phyloP scores from a whole-genome alignment of 2,329 filamentous ascomycete genomes.

The Ophiostoma sp. region DNA sequence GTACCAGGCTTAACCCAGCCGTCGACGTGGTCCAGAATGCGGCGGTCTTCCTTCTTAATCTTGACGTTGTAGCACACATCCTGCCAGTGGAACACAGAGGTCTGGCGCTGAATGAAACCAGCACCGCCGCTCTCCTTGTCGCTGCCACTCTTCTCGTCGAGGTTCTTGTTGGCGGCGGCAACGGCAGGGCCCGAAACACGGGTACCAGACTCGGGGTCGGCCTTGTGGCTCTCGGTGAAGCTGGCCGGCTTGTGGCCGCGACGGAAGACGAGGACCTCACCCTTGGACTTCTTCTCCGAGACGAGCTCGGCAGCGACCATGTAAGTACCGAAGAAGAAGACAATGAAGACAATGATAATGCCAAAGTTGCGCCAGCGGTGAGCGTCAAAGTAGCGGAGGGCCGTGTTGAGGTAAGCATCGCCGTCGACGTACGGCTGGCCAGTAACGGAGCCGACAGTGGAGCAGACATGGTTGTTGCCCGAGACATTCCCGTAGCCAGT shows the following conservation, averaged over 20 bases:
- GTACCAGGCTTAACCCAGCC: conserved; percentile 95
- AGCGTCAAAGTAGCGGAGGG: conserved; percentile 56
- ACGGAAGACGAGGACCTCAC: conserved; percentile 73
- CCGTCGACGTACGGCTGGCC: conserved; percentile 57
- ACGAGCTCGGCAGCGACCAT: conserved; percentile 66
- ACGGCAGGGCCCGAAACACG: conserved; percentile 48
- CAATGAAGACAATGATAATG: conserved; percentile 64
- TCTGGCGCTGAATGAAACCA: conserved; percentile 56
- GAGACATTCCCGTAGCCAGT: conserved; percentile 42
- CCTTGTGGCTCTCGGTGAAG: conserved; percentile 62
- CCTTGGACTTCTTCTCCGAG: conserved; percentile 69
- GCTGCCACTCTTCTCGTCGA: conserved; percentile 19
- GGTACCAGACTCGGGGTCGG: conserved; percentile 58
- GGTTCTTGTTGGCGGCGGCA: neutral
- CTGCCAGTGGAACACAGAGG: conserved; percentile 84
- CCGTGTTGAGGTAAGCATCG: conserved; percentile 55
- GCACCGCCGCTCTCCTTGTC: conserved; percentile 41
- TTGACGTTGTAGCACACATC: conserved; percentile 76
- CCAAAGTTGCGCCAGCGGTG: conserved; percentile 73
- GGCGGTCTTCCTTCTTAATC: conserved; percentile 74
- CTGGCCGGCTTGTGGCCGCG: conserved; percentile 63
- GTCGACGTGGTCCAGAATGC: conserved; percentile 83
- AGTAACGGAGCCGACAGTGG: conserved; percentile 56
- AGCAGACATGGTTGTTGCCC: conserved; percentile 54
- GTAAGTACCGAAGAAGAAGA: conserved; percentile 63